Percentiles rank a stretch among this genome's conserved stretches.
Conservation (phyloP, 169 alveolate genomes). For the Eimeria praecox region DNA sequence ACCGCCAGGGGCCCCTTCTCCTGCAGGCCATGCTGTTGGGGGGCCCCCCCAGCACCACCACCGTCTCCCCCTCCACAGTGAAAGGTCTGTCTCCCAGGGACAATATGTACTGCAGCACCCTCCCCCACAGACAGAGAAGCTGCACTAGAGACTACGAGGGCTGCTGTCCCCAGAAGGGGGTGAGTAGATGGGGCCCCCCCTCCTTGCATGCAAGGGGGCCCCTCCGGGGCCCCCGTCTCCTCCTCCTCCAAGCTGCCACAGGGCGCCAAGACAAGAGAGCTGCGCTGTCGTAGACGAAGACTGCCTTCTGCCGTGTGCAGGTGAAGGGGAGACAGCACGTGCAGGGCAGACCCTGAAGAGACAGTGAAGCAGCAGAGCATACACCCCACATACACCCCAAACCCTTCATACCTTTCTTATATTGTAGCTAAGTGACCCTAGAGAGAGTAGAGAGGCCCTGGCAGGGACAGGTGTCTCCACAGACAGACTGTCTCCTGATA, state of each 20-base stretch:
- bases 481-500: too few species aligned
- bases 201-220: conserved; percentile 15
- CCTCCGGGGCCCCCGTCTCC: not conserved
- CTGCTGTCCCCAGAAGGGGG: conserved; percentile 18
- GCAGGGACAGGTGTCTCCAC: too few species aligned
- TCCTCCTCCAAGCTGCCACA: conserved; percentile 30
- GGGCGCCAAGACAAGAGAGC: conserved; percentile 59
- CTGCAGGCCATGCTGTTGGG: conserved; percentile 16
- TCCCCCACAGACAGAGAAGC: conserved; percentile 65
- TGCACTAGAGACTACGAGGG: conserved; percentile 33
- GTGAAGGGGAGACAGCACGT: conserved; percentile 52
- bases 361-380: not conserved
- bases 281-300: conserved; percentile 59
- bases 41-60: not conserved
- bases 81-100: conserved; percentile 17
- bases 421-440: too few species aligned
- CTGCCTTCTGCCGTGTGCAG: conserved; percentile 65
- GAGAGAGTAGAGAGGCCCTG: too few species aligned
- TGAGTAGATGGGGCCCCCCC: not conserved
- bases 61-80: conserved; percentile 2
- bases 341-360: conserved; percentile 44
- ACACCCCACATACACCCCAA: not conserved
- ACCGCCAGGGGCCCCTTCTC: conserved; percentile 8
- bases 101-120: conserved; percentile 27
- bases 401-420: too few species aligned